phyloP scores from a whole-genome alignment of 2,329 filamentous ascomycete genomes.

The Dactylellina cionopaga region DNA sequence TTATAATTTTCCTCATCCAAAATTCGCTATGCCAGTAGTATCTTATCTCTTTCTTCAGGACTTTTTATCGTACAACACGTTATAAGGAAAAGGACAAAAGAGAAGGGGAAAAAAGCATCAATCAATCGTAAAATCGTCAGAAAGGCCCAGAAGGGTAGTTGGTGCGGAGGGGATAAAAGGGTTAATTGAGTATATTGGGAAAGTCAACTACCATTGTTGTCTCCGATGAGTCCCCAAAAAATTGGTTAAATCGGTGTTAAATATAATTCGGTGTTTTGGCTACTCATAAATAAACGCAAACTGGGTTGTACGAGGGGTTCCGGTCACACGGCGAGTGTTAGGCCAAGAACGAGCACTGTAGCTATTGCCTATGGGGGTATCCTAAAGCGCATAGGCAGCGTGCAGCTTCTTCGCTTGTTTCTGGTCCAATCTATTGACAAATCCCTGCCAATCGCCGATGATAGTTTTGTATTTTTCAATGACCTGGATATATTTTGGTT shows the following conservation, averaged over 20 bases:
- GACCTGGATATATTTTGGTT: conserved; percentile 21
- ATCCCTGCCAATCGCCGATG: conserved; percentile 3
- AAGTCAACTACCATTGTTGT: not conserved
- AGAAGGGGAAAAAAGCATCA: conserved; percentile 8
- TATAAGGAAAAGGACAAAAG: conserved; percentile 21
- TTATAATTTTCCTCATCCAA: conserved; percentile 41
- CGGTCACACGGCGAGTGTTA: not conserved
- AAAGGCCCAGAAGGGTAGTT: not conserved
- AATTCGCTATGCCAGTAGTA: conserved; percentile 41
- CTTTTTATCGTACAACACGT: conserved; percentile 54
- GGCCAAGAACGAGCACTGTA: not conserved
- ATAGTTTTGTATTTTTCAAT: conserved; percentile 24
- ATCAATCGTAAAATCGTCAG: not conserved
- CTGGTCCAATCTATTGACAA: not conserved
- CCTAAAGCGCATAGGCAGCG: conserved; percentile 24
- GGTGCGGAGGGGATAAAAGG: not conserved
- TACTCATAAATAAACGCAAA: not conserved
- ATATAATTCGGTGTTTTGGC: not conserved
- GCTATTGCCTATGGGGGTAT: not conserved
- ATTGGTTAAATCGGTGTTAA: not conserved
- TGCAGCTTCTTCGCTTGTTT: conserved; percentile 31
- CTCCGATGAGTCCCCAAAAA: not conserved
- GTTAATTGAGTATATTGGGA: not conserved
- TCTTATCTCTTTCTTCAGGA: conserved; percentile 52
- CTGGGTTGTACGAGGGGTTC: not conserved